A percentile compares a stretch with the other conserved stretches of the same genome.
Conservation (phyloP, 768 basidiomycete species). For the Amanita fuliginea region DNA sequence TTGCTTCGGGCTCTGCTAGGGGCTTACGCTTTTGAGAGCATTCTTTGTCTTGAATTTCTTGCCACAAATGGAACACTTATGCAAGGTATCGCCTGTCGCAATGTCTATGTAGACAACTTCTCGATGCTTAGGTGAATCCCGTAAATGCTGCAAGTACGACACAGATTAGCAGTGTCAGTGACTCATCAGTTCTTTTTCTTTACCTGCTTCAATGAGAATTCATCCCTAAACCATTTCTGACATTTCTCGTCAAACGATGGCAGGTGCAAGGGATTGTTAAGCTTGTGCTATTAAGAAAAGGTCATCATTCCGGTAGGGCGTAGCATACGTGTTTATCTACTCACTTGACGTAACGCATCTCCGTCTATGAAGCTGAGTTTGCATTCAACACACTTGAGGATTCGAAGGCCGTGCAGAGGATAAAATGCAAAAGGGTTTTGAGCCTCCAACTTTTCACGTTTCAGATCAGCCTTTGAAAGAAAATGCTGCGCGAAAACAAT, state of each 20-base stretch:
- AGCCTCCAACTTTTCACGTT: too few species aligned
- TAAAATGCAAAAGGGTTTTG: neutral
- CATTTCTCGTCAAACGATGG: neutral
- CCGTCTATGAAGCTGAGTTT: neutral
- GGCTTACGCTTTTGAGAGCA: neutral
- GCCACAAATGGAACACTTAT: neutral
- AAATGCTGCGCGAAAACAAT: too few species aligned
- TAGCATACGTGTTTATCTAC: neutral
- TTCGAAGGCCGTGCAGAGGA: neutral
- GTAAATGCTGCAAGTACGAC: neutral
- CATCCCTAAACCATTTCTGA: neutral
- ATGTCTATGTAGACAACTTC: neutral
- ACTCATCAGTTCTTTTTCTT: neutral
- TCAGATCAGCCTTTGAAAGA: neutral
- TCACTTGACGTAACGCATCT: neutral
- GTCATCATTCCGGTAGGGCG: neutral
- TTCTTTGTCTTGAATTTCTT: neutral
- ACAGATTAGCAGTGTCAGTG: neutral
- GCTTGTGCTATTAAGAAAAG: neutral
- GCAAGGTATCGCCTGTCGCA: neutral
- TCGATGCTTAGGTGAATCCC: neutral
- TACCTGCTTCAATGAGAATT: neutral
- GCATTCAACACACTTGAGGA: neutral
- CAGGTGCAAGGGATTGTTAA: neutral
- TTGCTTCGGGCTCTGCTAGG: neutral